Evolutionary conservation across 177 flowering plant genomes (phyloP).

Genomic region (Vitis hybrid): DNA sequence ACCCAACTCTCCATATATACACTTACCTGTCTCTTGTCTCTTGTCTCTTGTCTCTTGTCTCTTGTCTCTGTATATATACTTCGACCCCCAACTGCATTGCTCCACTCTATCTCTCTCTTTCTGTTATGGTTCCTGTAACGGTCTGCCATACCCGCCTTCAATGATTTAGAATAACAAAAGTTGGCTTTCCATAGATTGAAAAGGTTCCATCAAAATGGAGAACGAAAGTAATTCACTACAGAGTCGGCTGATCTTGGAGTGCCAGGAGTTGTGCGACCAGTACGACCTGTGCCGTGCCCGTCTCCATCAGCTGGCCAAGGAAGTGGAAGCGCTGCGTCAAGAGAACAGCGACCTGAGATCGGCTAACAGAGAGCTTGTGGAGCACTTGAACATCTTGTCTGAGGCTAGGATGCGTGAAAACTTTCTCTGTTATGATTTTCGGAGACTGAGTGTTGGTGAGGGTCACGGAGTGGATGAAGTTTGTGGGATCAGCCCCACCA

Average conservation of each 20-base stretch:
- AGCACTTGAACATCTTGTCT: slow-evolving; percentile 18
- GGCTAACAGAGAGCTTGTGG: slow-evolving; percentile 23
- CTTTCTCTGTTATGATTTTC: slow-evolving; percentile 2
- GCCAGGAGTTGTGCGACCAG: slow-evolving; percentile 23
- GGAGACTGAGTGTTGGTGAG: not conserved
- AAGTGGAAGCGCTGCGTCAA: slow-evolving; percentile 20
- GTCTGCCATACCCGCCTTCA: too few species aligned
- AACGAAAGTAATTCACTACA: slow-evolving; percentile 3
- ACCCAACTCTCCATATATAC: slow-evolving; percentile 6
- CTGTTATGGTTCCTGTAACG: too few species aligned
- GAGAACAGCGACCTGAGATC: slow-evolving; percentile 26
- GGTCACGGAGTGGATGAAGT: not conserved
- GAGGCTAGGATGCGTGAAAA: slow-evolving; percentile 6
- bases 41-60: not conserved
- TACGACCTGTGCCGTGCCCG: slow-evolving; percentile 25
- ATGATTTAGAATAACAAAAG: too few species aligned
- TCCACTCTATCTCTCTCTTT: too few species aligned
- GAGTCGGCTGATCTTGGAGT: slow-evolving; percentile 33
- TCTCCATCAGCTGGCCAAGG: slow-evolving; percentile 16
- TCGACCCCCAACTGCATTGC: too few species aligned
- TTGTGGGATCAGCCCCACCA: slow-evolving; percentile 8
- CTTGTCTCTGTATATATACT: not conserved
- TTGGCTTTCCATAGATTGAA: too few species aligned
- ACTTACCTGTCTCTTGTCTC: not conserved
- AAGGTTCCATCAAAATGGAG: too few species aligned